Evolutionary conservation across 2,329 filamentous ascomycete genomes (phyloP).

Genomic region (Peltaster fructicola): DNA sequence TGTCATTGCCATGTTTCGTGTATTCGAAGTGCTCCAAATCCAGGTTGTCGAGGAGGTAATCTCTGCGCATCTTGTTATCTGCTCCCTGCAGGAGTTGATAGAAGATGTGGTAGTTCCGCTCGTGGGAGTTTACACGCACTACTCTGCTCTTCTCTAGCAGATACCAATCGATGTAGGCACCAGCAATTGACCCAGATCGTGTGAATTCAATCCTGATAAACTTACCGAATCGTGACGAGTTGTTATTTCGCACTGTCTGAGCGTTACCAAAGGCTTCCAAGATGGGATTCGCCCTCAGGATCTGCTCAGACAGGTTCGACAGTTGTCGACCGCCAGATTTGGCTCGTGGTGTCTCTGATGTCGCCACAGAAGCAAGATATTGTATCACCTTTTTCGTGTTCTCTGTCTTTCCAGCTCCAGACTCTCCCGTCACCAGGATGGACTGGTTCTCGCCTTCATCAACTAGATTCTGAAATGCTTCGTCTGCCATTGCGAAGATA

Average conservation of each 20-base stretch:
- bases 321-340: conserved; percentile 47
- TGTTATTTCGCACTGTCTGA: conserved; percentile 94
- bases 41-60: conserved; percentile 57
- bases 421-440: conserved; percentile 94
- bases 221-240: conserved; percentile 95
- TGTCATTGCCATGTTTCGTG: conserved; percentile 78
- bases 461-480: conserved; percentile 87
- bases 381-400: conserved; percentile 99
- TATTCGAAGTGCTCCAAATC: conserved; percentile 82
- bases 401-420: conserved; percentile 93
- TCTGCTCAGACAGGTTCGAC: conserved; percentile 87
- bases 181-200: conserved; percentile 71
- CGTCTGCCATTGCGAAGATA: conserved; percentile 94
- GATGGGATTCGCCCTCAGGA: conserved; percentile 88
- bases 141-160: conserved; percentile 95
- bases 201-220: conserved; percentile 97
- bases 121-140: conserved; percentile 67
- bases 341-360: conserved; percentile 51
- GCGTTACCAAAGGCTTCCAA: conserved; percentile 96
- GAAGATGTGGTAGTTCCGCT: conserved; percentile 94
- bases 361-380: conserved; percentile 86
- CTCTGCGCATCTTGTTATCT: conserved; percentile 51
- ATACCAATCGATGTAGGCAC: conserved; percentile 98
- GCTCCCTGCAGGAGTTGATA: conserved; percentile 88
- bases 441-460: conserved; percentile 94